These are phyloP conservation scores for Candida boleticola DNA, from an alignment of 805 yeast genomes.

Conservation along the genomic window DNA sequence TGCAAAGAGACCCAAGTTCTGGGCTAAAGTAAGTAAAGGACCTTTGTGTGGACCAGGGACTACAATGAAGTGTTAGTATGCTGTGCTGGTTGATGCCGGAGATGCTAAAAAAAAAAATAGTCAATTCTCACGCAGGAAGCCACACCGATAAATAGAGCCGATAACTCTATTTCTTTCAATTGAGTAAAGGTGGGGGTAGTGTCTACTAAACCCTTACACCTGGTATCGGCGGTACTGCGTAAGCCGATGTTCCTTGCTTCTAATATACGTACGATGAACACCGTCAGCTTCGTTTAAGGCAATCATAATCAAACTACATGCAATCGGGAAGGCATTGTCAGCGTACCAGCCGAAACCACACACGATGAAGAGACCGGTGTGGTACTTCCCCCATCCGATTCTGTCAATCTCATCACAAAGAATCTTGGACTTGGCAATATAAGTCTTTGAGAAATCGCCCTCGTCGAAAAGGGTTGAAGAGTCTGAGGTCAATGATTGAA, in stretches of 20 bases:
- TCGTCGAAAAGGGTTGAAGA: constrained; percentile 4
- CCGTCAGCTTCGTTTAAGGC: constrained; percentile 31
- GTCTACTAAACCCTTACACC: too few species aligned
- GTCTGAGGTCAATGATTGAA: neutral
- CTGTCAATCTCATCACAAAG: constrained; percentile 30
- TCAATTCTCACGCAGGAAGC: too few species aligned
- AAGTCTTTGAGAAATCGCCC: constrained; percentile 8
- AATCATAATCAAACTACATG: constrained; percentile 30
- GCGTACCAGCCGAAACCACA: constrained; percentile 61
- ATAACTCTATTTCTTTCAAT: too few species aligned
- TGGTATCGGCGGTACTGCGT: too few species aligned
- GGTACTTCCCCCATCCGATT: constrained; percentile 45
- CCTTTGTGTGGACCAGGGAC: constrained; percentile 16
- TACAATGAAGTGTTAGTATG: neutral
- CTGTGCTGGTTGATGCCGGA: too few species aligned
- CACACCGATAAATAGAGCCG: too few species aligned
- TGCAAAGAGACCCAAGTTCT: constrained; percentile 36
- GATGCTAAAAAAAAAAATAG: too few species aligned
- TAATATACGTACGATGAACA: constrained; percentile 21
- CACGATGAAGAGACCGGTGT: constrained; percentile 47
- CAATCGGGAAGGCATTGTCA: constrained; percentile 42
- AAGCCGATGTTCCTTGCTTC: too few species aligned
- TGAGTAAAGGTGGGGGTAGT: too few species aligned
- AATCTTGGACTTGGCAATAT: constrained; percentile 20
- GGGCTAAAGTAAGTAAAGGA: constrained; percentile 42